Conservation (phyloP, 306 rosid species). For the Prunus fruticosa region DNA sequence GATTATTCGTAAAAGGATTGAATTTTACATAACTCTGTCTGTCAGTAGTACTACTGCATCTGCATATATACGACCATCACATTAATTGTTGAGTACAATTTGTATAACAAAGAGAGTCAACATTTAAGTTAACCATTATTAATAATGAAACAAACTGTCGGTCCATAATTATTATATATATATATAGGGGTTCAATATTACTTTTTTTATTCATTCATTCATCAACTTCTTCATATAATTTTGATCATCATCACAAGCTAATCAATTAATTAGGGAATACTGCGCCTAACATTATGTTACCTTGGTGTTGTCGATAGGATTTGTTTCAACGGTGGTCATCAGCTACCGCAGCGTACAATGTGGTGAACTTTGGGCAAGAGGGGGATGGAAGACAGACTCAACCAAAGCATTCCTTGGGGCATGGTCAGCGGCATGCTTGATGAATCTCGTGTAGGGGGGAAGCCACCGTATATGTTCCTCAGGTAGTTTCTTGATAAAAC, state of each 20-base stretch:
- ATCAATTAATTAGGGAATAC: not conserved
- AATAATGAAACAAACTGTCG: not conserved
- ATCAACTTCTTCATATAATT: not conserved
- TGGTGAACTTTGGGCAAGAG: slow-evolving; percentile 25
- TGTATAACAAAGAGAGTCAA: not conserved
- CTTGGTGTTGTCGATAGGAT: not conserved
- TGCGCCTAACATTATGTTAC: not conserved
- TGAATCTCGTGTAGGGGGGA: not conserved
- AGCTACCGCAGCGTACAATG: slow-evolving; percentile 17
- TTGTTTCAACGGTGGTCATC: not conserved
- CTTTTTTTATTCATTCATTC: not conserved
- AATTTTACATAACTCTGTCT: not conserved
- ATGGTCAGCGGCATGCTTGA: slow-evolving; percentile 21
- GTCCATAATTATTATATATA: not conserved
- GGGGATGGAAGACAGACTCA: slow-evolving; percentile 23
- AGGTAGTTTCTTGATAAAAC: slow-evolving; percentile 13
- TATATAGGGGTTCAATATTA: not conserved
- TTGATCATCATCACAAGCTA: not conserved
- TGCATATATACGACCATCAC: not conserved
- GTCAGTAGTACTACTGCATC: not conserved
- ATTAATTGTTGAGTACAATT: not conserved
- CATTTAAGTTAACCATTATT: not conserved
- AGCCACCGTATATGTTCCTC: slow-evolving; percentile 27
- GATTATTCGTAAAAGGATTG: not conserved
- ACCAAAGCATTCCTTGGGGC: slow-evolving; percentile 24